A percentile compares a stretch with the other conserved stretches of the same genome.
These are phyloP conservation scores for Epichloe coenophiala DNA, from an alignment of 2,329 filamentous ascomycete genomes.

Conservation along the genomic window DNA sequence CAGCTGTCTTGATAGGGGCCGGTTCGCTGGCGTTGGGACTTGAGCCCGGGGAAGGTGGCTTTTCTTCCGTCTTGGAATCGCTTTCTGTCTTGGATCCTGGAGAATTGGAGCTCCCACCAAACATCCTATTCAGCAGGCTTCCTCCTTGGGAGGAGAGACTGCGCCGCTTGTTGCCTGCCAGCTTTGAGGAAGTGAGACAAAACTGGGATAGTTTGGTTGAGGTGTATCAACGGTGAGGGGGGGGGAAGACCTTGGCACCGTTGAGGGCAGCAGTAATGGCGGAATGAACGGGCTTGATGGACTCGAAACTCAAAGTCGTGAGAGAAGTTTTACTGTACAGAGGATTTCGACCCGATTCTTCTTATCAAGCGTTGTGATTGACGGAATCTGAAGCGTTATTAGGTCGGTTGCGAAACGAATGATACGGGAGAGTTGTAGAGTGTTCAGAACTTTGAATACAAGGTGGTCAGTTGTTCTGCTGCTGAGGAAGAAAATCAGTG, in stretches of 20 bases:
- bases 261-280: background rate
- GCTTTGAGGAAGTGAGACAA: constrained; percentile 37
- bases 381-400: background rate
- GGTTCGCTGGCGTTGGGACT: constrained; percentile 18
- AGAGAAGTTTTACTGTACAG: background rate
- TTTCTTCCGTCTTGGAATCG: constrained; percentile 25
- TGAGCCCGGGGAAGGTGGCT: constrained; percentile 34
- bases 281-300: background rate
- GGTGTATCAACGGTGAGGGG: background rate
- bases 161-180: constrained; percentile 94
- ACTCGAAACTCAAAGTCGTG: background rate
- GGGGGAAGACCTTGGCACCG: background rate
- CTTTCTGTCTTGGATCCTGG: constrained; percentile 33
- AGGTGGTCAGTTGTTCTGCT: background rate
- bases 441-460: background rate
- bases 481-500: background rate
- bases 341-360: background rate
- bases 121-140: constrained; percentile 94
- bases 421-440: background rate
- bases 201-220: background rate
- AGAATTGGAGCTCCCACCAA: constrained; percentile 67
- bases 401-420: background rate
- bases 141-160: constrained; percentile 92
- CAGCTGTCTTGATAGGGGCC: constrained; percentile 34
- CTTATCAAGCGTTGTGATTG: background rate